These are phyloP conservation scores for Hypocreales sp. DNA, from an alignment of 2,329 filamentous ascomycete genomes.

Conservation along the genomic window DNA sequence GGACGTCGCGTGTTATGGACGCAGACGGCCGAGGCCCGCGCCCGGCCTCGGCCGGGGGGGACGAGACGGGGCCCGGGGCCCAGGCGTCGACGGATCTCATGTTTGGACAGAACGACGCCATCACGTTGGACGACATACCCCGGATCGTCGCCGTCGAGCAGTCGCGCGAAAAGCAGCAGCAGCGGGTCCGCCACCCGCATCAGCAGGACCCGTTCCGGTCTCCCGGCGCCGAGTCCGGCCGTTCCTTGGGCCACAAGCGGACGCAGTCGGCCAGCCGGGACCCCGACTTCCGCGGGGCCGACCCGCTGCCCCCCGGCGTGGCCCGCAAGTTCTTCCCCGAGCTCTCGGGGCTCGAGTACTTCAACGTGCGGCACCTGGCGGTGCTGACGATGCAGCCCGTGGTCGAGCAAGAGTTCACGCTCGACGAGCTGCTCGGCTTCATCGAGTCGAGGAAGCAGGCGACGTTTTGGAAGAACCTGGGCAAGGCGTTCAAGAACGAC, in stretches of 20 bases:
- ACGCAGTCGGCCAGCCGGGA: constrained; percentile 40
- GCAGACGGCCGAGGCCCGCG: constrained; percentile 42
- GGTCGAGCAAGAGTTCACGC: constrained; percentile 76
- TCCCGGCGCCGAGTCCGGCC: constrained; percentile 20
- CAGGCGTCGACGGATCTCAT: constrained; percentile 58
- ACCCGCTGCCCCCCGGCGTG: constrained; percentile 36
- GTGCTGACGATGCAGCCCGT: constrained; percentile 91
- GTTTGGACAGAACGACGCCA: constrained; percentile 77
- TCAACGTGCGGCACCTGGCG: constrained; percentile 89
- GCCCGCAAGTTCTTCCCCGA: constrained; percentile 88
- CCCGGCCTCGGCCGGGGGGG: constrained; percentile 56
- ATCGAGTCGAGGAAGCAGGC: constrained; percentile 82
- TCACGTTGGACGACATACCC: constrained; percentile 92
- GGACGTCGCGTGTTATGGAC: constrained; percentile 85
- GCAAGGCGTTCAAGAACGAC: constrained; percentile 87
- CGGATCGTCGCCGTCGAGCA: constrained; percentile 92
- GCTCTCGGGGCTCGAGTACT: constrained; percentile 87
- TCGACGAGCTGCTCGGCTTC: constrained; percentile 81
- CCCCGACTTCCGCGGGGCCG: constrained; percentile 32
- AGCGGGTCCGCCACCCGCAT: constrained; percentile 33
- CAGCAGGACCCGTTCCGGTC: constrained; percentile 54
- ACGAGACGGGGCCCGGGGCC: constrained; percentile 22
- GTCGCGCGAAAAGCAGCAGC: constrained; percentile 76
- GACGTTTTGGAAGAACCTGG: constrained; percentile 97
- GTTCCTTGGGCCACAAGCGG: constrained; percentile 52